A percentile compares a stretch with the other conserved stretches of the same genome.
phyloP scores from a whole-genome alignment of 1,139 yeast species.

The Pichia norvegensis region DNA sequence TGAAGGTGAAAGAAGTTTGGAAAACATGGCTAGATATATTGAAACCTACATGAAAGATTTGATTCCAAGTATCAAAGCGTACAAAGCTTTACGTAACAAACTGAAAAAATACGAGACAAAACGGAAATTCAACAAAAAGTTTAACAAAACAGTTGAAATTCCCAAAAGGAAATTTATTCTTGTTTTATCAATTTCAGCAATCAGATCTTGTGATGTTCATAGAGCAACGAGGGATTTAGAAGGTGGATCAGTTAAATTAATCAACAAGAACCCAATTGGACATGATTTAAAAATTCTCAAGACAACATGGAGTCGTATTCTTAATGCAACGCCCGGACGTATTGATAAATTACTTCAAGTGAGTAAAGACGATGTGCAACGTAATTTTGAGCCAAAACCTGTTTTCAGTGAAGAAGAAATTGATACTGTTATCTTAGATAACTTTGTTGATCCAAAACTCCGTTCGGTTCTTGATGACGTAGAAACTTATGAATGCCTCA shows the following conservation, averaged over 20 bases:
- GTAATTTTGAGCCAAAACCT: conserved; percentile 1
- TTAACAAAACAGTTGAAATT: conserved; percentile 13
- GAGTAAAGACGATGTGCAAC: conserved; percentile 25
- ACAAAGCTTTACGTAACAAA: conserved; percentile 26
- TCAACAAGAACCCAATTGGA: conserved; percentile 55
- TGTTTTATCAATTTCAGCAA: conserved; percentile 60
- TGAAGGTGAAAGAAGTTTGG: conserved; percentile 39
- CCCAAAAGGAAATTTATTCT: conserved; percentile 41
- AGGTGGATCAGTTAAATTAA: conserved; percentile 56
- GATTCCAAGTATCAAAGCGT: conserved; percentile 25
- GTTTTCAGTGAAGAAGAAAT: conserved; percentile 41
- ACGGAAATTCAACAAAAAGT: conserved; percentile 22
- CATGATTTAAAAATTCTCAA: conserved; percentile 49
- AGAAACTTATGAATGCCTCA: conserved; percentile 39
- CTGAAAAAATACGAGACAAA: conserved; percentile 25
- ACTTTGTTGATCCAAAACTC: conserved; percentile 55
- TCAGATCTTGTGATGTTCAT: conserved; percentile 66
- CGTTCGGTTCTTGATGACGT: conserved; percentile 57
- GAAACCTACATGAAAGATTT: conserved; percentile 21
- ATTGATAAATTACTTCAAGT: conserved; percentile 44
- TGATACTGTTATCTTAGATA: conserved; percentile 52
- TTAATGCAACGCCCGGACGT: conserved; percentile 64
- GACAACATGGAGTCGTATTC: conserved; percentile 43
- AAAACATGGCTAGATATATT: conserved; percentile 40
- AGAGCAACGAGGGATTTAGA: conserved; percentile 49